Percentiles rank a stretch among this genome's conserved stretches.
These are phyloP conservation scores for Lavandula angustifolia DNA, from an alignment of 257 asterid species.

Conservation along the genomic window DNA sequence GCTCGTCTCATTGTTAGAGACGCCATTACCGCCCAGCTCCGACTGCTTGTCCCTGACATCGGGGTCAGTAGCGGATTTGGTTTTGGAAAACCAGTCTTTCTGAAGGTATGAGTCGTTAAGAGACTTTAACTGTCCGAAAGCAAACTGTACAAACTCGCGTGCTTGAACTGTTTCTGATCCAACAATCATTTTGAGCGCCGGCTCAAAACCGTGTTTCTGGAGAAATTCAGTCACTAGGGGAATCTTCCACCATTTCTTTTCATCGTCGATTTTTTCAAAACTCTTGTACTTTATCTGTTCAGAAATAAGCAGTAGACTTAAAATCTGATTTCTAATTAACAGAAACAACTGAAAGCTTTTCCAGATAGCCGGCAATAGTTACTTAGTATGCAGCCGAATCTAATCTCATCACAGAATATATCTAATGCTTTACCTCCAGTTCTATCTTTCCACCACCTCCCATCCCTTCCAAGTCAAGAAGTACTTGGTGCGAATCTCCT, in stretches of 20 bases:
- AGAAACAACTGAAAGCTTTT: slow-evolving; percentile 5
- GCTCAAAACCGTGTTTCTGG: slow-evolving; percentile 71
- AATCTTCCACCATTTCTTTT: slow-evolving; percentile 94
- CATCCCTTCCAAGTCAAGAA: slow-evolving; percentile 96
- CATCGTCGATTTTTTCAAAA: slow-evolving; percentile 79
- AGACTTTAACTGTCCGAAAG: slow-evolving; percentile 81
- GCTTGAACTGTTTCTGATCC: slow-evolving; percentile 95
- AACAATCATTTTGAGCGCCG: slow-evolving; percentile 69
- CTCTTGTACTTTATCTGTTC: slow-evolving; percentile 88
- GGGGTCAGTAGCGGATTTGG: slow-evolving; percentile 26
- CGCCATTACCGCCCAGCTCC: slow-evolving; percentile 34
- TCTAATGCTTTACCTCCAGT: slow-evolving; percentile 65
- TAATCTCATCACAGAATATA: slow-evolving; percentile 2
- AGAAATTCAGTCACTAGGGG: slow-evolving; percentile 83
- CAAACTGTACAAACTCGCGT: slow-evolving; percentile 87
- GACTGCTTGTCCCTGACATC: slow-evolving; percentile 26
- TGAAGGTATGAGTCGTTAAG: slow-evolving; percentile 67
- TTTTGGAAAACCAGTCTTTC: slow-evolving; percentile 50
- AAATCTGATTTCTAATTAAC: too few species aligned
- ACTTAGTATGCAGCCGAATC: not conserved
- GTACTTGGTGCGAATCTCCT: slow-evolving; percentile 77
- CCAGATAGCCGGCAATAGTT: not conserved
- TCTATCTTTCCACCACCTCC: slow-evolving; percentile 98
- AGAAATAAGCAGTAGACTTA: slow-evolving; percentile 26
- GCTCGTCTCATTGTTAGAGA: slow-evolving; percentile 36